Conservation (phyloP, 2,329 filamentous ascomycete species). For the Cercospora sp. region DNA sequence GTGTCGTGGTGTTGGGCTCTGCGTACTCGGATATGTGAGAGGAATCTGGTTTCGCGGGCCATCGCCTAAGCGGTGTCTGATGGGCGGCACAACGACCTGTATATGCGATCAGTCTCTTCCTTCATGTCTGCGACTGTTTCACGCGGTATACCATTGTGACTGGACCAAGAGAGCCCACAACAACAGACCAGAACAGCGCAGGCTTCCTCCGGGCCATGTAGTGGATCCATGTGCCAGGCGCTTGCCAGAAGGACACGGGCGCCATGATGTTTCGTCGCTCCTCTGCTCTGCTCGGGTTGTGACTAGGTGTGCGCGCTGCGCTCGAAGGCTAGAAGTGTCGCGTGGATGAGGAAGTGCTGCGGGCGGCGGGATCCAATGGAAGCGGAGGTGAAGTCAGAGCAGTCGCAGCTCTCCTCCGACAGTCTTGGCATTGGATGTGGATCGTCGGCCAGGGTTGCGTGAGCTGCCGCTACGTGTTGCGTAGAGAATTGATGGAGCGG, state of each 20-base stretch:
- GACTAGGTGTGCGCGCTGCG: neutral
- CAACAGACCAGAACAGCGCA: constrained; percentile 83
- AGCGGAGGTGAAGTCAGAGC: constrained; percentile 21
- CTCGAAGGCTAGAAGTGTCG: neutral
- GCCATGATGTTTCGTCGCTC: constrained; percentile 57
- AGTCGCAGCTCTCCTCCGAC: neutral
- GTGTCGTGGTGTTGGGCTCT: neutral
- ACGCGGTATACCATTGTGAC: constrained; percentile 39
- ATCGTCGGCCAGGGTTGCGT: neutral
- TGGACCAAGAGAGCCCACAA: constrained; percentile 73
- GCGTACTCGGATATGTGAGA: constrained; percentile 88
- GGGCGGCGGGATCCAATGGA: constrained; percentile 4
- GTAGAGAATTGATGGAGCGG: constrained; percentile 2
- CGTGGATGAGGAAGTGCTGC: neutral
- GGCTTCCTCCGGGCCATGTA: constrained; percentile 89
- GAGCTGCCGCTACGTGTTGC: constrained; percentile 15
- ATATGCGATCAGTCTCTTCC: constrained; percentile 7
- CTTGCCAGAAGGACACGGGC: constrained; percentile 77
- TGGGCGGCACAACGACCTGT: constrained; percentile 66
- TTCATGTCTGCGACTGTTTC: neutral
- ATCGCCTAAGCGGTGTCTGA: constrained; percentile 73
- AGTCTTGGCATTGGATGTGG: constrained; percentile 9
- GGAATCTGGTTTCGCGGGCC: constrained; percentile 71
- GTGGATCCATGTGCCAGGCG: constrained; percentile 79
- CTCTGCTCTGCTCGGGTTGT: neutral